Evolutionary conservation across 1,139 yeast species (phyloP), one percentile per base, ranked within the genome.

Genomic region (Insectozyma bohioensis): DNA sequence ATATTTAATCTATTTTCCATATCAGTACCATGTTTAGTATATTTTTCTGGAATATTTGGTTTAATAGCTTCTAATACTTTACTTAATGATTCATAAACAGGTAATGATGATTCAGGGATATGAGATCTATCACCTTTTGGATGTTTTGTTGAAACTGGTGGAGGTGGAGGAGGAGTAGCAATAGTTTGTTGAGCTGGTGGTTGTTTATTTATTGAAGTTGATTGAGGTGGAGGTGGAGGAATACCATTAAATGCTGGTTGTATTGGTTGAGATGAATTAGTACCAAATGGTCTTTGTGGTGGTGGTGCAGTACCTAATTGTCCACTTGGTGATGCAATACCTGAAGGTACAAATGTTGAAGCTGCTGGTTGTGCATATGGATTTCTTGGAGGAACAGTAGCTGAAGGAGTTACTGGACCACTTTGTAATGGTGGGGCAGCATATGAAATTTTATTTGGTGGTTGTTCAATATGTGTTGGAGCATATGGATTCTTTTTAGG

Each of bases 1-100:
- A 87, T 74, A 46, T 78, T 75, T 40, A 92, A 63, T 56, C 97
- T 77, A 63, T 83, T 83, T 48, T 80, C 92, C 56, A 95, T 81
- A 55, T 92, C 97, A 33, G 66, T 67, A 31, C 85, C 76, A 52
- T 88, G 97, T 43, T 79, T 82, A 24, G 71, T 58, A 52, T 77
- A 87, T 54, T 77, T 81, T 36, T 78, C 85, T 14, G 97, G 96
- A 31, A 88, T 75, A 30, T 67, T 67, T 13, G 95, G 95, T 47
- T 80, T 77, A 16, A 86, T 79, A 15, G 76, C 69, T 26, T 69
- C 75, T 44, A 85, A 59, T 44, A 78, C 79, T 5, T 59, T 54
- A 15, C 67, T 64, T 40, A 92, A 70, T 16, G 67, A 66, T 19
- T 72, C 68, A 49, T 64, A 79, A 31, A 92, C 77, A n/a, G 82